Percentiles rank a stretch among this genome's conserved stretches.
Evolutionary conservation across 768 basidiomycete genomes (phyloP).

Genomic region (Cystofilobasidium capitatum): DNA sequence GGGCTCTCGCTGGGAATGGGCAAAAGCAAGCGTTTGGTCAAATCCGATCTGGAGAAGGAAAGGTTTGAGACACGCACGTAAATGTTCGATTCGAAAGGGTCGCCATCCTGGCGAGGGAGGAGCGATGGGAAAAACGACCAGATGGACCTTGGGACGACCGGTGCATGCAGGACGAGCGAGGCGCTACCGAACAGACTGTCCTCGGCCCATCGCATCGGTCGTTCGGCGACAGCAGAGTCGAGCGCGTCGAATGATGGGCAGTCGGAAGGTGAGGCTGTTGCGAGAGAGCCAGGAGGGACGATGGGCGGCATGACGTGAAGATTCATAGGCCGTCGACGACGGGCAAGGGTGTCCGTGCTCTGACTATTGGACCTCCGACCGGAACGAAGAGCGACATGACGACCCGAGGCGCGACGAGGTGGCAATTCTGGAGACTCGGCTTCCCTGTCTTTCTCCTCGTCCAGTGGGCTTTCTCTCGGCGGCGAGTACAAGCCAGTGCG

Average conservation of each 20-base stretch:
- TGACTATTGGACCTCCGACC: background rate
- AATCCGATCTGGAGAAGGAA: background rate
- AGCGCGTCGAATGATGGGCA: conserved; percentile 29
- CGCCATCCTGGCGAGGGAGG: background rate
- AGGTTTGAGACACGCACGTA: conserved; percentile 14
- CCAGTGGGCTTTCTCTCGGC: background rate
- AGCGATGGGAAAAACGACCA: conserved; percentile 15
- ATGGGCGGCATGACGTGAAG: conserved; percentile 27
- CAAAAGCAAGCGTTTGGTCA: background rate
- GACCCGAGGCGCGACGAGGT: background rate
- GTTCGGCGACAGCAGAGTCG: conserved; percentile 28
- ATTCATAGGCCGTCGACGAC: background rate
- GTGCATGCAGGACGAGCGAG: background rate
- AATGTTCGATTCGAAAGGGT: conserved; percentile 29
- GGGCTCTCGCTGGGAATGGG: background rate
- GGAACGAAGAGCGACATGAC: background rate
- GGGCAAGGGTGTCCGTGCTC: background rate
- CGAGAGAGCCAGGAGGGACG: conserved; percentile 32
- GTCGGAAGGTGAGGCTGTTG: conserved; percentile 25
- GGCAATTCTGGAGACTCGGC: background rate
- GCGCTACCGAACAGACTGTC: conserved; percentile 7
- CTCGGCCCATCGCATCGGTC: conserved; percentile 29
- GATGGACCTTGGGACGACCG: conserved; percentile 6
- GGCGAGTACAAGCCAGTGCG: background rate
- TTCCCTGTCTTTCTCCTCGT: background rate